These are phyloP conservation scores for Phytophthora foliorum DNA, from an alignment of 352 stramenopile genomes.

Conservation along the genomic window DNA sequence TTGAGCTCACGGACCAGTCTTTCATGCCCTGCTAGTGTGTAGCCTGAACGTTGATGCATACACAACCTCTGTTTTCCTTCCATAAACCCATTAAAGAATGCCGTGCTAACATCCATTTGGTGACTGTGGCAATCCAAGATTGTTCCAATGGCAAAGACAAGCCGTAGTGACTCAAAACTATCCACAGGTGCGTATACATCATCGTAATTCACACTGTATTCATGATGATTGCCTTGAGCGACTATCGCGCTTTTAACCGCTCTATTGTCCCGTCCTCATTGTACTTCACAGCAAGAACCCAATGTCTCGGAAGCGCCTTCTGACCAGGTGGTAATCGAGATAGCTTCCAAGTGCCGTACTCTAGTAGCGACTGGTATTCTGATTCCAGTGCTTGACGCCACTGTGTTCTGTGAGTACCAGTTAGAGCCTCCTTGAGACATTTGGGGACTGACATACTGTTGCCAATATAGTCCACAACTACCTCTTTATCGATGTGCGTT, in stretches of 20 bases:
- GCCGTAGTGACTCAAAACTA: background rate
- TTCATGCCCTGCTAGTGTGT: background rate
- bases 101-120: slow-evolving; percentile 8
- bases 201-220: background rate
- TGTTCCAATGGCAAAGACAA: background rate
- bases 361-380: slow-evolving; percentile 2
- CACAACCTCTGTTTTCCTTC: slow-evolving; percentile 3
- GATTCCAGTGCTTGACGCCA: background rate
- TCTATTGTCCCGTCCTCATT: background rate
- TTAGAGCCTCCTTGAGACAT: background rate
- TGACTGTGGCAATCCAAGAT: slow-evolving; percentile 11
- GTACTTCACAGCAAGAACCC: slow-evolving; percentile 10
- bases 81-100: slow-evolving; percentile 3
- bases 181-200: slow-evolving; percentile 3
- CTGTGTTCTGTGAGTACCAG: background rate
- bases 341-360: background rate
- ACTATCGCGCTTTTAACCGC: slow-evolving; percentile 8
- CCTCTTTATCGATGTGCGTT: slow-evolving; percentile 16
- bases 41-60: slow-evolving; percentile 1
- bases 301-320: slow-evolving; percentile 9
- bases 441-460: slow-evolving; percentile 8
- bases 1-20: slow-evolving; percentile 1
- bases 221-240: slow-evolving; percentile 8
- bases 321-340: background rate
- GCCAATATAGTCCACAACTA: background rate